phyloP scores from a whole-genome alignment of 2,329 filamentous ascomycete species.

The Albifimbria verrucaria region DNA sequence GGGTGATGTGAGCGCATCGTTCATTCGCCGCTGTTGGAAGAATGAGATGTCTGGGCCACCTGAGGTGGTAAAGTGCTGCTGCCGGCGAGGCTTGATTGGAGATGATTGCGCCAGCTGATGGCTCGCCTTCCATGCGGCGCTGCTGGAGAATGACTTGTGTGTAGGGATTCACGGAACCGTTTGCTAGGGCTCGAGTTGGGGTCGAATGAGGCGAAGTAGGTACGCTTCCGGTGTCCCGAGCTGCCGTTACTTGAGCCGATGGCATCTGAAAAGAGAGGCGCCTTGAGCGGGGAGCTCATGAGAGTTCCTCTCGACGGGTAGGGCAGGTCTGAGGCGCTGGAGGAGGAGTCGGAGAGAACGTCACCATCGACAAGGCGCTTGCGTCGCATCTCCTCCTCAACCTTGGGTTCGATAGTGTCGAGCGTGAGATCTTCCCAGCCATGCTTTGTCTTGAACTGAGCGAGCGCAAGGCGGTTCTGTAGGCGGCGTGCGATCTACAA shows the following conservation, averaged over 20 bases:
- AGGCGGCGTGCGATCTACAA: conserved; percentile 84
- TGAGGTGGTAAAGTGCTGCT: conserved; percentile 70
- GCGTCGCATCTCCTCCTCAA: conserved; percentile 74
- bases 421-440: conserved; percentile 90
- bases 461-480: conserved; percentile 89
- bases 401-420: conserved; percentile 78
- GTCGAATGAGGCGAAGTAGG: conserved; percentile 59
- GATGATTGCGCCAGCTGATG: conserved; percentile 82
- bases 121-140: conserved; percentile 70
- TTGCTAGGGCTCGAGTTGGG: conserved; percentile 56
- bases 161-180: conserved; percentile 64
- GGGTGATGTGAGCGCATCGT: conserved; percentile 58
- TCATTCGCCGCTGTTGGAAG: conserved; percentile 67
- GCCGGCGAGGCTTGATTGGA: conserved; percentile 73
- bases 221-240: conserved; percentile 62
- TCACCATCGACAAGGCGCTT: conserved; percentile 69
- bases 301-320: conserved; percentile 58
- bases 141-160: conserved; percentile 53
- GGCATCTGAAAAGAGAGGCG: conserved; percentile 80
- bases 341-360: conserved; percentile 81
- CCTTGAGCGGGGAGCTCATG: conserved; percentile 82
- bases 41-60: conserved; percentile 74
- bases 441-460: conserved; percentile 95
- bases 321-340: conserved; percentile 73
- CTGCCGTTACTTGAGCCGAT: conserved; percentile 68